These are phyloP conservation scores for Cantharellus cinnabarinus DNA, from an alignment of 768 basidiomycete species.

Conservation along the genomic window DNA sequence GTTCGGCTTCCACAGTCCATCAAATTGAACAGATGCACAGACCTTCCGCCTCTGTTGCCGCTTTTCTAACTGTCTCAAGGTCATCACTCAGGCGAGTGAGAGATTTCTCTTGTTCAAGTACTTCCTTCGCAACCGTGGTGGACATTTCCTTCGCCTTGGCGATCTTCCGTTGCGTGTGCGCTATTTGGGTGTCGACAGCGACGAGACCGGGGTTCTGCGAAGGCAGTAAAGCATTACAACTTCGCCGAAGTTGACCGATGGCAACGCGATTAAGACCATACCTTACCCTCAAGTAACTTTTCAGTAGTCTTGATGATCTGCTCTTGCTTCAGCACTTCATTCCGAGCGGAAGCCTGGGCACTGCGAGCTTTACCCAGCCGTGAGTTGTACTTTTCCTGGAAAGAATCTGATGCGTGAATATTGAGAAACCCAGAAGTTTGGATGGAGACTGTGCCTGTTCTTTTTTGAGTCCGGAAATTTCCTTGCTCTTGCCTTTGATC, in stretches of 20 bases:
- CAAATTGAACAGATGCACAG: slow-evolving; percentile 9
- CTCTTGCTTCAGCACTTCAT: slow-evolving; percentile 63
- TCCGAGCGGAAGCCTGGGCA: slow-evolving; percentile 60
- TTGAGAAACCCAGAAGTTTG: not conserved
- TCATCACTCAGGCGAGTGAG: slow-evolving; percentile 42
- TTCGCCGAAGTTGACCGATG: not conserved
- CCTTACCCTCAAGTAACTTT: slow-evolving; percentile 71
- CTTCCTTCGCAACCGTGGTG: slow-evolving; percentile 45
- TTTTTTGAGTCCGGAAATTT: slow-evolving; percentile 42
- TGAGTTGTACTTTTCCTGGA: slow-evolving; percentile 35
- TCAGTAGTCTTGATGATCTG: slow-evolving; percentile 78
- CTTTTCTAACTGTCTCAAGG: slow-evolving; percentile 38
- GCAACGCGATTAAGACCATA: slow-evolving; percentile 14
- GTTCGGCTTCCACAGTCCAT: not conserved
- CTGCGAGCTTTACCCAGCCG: slow-evolving; percentile 53
- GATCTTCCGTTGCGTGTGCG: slow-evolving; percentile 61
- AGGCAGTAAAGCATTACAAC: not conserved
- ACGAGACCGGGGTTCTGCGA: slow-evolving; percentile 70
- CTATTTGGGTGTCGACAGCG: slow-evolving; percentile 67
- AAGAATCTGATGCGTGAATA: not conserved
- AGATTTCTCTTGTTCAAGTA: slow-evolving; percentile 28
- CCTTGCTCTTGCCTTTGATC: slow-evolving; percentile 54
- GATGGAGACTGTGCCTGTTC: slow-evolving; percentile 27
- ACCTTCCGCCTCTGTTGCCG: slow-evolving; percentile 70
- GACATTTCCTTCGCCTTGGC: slow-evolving; percentile 43